Evolutionary conservation across 192 early-diverging fungal genomes (phyloP).

Genomic region (Chytriomyces confervae): DNA sequence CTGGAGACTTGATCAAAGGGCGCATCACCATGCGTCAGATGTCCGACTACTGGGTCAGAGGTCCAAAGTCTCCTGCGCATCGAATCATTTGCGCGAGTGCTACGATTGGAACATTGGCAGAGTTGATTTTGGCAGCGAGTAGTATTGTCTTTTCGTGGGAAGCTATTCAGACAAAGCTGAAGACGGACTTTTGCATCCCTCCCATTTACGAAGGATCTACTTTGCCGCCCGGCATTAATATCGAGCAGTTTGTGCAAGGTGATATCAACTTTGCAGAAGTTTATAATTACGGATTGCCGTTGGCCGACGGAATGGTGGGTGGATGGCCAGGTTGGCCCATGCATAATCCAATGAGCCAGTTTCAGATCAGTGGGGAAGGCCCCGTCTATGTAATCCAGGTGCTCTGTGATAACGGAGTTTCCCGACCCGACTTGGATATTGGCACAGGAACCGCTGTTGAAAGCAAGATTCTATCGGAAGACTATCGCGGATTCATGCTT

Average conservation of each 20-base stretch:
- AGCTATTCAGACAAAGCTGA: slow-evolving; percentile 5
- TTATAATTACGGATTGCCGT: slow-evolving; percentile 32
- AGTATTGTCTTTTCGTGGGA: slow-evolving; percentile 28
- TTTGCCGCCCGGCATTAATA: slow-evolving; percentile 22
- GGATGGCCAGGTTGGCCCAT: slow-evolving; percentile 34
- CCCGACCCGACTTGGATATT: not conserved
- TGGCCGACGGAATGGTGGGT: slow-evolving; percentile 15
- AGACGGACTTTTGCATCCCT: not conserved
- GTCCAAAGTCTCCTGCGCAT: slow-evolving; percentile 8
- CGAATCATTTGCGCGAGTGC: not conserved
- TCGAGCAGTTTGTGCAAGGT: slow-evolving; percentile 21
- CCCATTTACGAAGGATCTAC: slow-evolving; percentile 8
- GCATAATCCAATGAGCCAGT: slow-evolving; percentile 17
- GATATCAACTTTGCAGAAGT: slow-evolving; percentile 26
- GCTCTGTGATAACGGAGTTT: slow-evolving; percentile 27
- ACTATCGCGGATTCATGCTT: slow-evolving; percentile 18
- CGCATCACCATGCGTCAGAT: slow-evolving; percentile 4
- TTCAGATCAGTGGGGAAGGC: slow-evolving; percentile 26
- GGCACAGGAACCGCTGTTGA: slow-evolving; percentile 13
- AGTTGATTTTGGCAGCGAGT: slow-evolving; percentile 13
- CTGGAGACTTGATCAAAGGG: slow-evolving; percentile 18
- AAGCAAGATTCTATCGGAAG: slow-evolving; percentile 3
- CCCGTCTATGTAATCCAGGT: slow-evolving; percentile 28
- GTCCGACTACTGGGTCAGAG: slow-evolving; percentile 20
- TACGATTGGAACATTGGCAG: not conserved